phyloP scores from a whole-genome alignment of 2,329 filamentous ascomycete species.

The Penicillium sclerotiorum region DNA sequence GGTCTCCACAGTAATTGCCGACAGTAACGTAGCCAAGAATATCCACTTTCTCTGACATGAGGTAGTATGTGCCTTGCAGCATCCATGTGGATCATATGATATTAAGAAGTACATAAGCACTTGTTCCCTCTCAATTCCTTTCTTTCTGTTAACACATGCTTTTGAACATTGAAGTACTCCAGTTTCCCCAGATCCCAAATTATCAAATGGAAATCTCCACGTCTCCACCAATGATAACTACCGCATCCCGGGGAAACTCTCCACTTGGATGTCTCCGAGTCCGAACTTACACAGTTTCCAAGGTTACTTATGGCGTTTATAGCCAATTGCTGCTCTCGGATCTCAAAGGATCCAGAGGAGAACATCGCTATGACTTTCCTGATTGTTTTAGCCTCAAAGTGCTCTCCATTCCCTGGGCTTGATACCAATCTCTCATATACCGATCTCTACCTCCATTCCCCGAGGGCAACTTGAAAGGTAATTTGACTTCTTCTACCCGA shows the following conservation, averaged over 20 bases:
- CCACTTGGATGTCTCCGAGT: constrained; percentile 11
- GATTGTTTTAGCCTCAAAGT: background rate
- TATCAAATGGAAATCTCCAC: constrained; percentile 14
- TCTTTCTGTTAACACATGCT: too few species aligned
- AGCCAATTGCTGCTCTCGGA: constrained; percentile 10
- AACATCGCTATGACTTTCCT: constrained; percentile 15
- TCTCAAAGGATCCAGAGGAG: constrained; percentile 1
- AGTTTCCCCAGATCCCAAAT: constrained; percentile 1
- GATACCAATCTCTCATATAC: constrained; percentile 11
- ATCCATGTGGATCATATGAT: constrained; percentile 10
- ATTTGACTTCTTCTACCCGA: constrained; percentile 6
- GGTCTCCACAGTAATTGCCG: too few species aligned
- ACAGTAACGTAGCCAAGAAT: constrained; percentile 16
- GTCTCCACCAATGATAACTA: constrained; percentile 16
- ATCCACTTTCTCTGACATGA: constrained; percentile 6
- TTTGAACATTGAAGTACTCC: too few species aligned
- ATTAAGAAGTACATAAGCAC: background rate
- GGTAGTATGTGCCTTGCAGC: constrained; percentile 4
- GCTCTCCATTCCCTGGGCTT: constrained; percentile 13
- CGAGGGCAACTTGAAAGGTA: constrained; percentile 25
- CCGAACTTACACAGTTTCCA: too few species aligned
- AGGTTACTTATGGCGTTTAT: too few species aligned
- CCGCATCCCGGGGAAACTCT: constrained; percentile 13
- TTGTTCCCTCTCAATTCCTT: background rate
- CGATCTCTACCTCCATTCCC: constrained; percentile 19